A percentile compares a stretch with the other conserved stretches of the same genome.
These are phyloP conservation scores for Flueggea neowawraea DNA, from an alignment of 441 rosid genomes.

Conservation along the genomic window DNA sequence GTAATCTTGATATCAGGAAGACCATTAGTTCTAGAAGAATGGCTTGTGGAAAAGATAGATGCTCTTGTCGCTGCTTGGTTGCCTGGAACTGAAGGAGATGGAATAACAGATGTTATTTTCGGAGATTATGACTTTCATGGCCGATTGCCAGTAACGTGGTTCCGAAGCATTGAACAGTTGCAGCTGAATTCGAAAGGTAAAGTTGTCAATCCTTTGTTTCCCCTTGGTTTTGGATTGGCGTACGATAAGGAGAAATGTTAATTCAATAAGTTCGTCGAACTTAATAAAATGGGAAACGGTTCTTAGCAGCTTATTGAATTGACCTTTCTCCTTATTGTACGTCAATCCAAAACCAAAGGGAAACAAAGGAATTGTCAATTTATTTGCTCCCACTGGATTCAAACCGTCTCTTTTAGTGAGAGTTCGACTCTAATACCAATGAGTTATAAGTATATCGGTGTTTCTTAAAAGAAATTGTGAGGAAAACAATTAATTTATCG, in stretches of 20 bases:
- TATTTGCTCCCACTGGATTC: too few species aligned
- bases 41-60: conserved; percentile 44
- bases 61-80: conserved; percentile 84
- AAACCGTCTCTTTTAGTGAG: too few species aligned
- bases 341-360: too few species aligned
- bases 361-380: too few species aligned
- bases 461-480: too few species aligned
- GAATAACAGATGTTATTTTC: conserved; percentile 64
- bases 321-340: too few species aligned
- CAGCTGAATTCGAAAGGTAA: conserved; percentile 43
- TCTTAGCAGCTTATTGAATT: too few species aligned
- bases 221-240: conserved; percentile 62
- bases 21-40: conserved; percentile 53
- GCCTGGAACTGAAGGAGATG: conserved; percentile 85
- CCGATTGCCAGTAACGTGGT: conserved; percentile 73
- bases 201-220: conserved; percentile 65
- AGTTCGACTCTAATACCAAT: too few species aligned
- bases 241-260: conserved; percentile 1
- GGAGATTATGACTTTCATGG: conserved; percentile 69
- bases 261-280: not conserved
- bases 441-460: too few species aligned
- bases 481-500: too few species aligned
- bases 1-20: conserved; percentile 68
- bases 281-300: too few species aligned
- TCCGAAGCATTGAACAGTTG: conserved; percentile 49